Evolutionary conservation across 2,329 filamentous ascomycete genomes (phyloP).

Genomic region (Scorias spongiosa): DNA sequence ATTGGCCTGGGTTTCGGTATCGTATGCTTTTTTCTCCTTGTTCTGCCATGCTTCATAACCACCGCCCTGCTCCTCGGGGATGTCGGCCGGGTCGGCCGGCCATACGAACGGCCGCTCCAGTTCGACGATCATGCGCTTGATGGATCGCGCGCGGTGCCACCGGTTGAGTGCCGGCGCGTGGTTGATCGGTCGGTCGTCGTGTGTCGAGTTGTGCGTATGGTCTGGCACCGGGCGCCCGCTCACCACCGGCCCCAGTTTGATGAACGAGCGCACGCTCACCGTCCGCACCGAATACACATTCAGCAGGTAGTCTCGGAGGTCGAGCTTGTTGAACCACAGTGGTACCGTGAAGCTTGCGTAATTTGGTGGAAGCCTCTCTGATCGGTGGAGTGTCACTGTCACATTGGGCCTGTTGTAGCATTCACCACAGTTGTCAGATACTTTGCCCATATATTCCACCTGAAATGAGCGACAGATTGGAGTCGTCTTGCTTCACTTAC

Average conservation of each 20-base stretch:
- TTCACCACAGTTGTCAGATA: too few relatives aligned
- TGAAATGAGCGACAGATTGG: background rate
- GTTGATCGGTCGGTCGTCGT: constrained; percentile 5
- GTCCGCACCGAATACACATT: constrained; percentile 68
- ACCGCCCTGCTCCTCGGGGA: constrained; percentile 24
- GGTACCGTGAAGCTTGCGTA: constrained; percentile 86
- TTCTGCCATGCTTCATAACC: constrained; percentile 34
- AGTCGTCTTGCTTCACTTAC: constrained; percentile 10
- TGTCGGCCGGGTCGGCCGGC: constrained; percentile 50
- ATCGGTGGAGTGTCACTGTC: constrained; percentile 62
- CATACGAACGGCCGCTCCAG: constrained; percentile 77
- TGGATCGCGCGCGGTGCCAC: constrained; percentile 53
- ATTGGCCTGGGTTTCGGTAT: constrained; percentile 25
- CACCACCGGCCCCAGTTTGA: constrained; percentile 53
- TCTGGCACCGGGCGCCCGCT: constrained; percentile 29
- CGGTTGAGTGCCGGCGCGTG: constrained; percentile 15
- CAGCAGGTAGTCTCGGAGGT: constrained; percentile 86
- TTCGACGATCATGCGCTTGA: constrained; percentile 93
- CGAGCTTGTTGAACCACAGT: constrained; percentile 86
- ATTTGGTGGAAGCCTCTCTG: constrained; percentile 55
- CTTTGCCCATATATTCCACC: background rate
- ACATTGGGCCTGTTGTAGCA: constrained; percentile 53
- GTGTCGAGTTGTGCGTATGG: constrained; percentile 22
- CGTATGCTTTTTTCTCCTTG: constrained; percentile 11
- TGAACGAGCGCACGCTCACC: constrained; percentile 59